Conservation (phyloP, 2,329 filamentous ascomycete species). For the Tolypocladium pustulatum region DNA sequence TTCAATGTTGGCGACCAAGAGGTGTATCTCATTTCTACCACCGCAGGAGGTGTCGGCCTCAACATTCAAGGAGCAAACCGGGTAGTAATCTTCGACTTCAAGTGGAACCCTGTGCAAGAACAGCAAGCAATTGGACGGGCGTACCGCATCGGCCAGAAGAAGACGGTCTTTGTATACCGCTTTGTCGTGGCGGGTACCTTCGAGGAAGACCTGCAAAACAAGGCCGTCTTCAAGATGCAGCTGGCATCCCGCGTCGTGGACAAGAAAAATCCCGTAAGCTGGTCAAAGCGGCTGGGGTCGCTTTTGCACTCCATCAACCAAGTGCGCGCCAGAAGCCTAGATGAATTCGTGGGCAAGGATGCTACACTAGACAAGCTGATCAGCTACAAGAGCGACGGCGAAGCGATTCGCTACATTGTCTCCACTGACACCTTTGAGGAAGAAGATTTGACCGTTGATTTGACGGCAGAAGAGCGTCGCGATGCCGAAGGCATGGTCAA, state of each 20-base stretch:
- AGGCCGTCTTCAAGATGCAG: constrained; percentile 72
- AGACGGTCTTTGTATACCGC: constrained; percentile 75
- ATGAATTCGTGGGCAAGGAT: constrained; percentile 51
- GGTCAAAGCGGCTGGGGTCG: constrained; percentile 43
- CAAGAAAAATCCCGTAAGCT: constrained; percentile 64
- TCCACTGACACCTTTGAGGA: constrained; percentile 64
- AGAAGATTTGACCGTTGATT: constrained; percentile 44
- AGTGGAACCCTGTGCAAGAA: constrained; percentile 71
- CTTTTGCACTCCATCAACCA: constrained; percentile 50
- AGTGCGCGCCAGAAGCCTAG: constrained; percentile 39
- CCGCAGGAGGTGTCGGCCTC: constrained; percentile 69
- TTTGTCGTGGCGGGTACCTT: constrained; percentile 70
- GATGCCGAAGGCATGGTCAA: constrained; percentile 36
- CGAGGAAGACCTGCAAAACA: constrained; percentile 64
- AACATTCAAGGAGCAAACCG: constrained; percentile 80
- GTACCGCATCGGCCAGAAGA: constrained; percentile 75
- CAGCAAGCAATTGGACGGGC: constrained; percentile 80
- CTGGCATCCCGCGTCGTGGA: constrained; percentile 74
- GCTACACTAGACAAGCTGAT: constrained; percentile 42
- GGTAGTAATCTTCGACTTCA: constrained; percentile 76
- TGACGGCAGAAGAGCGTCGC: constrained; percentile 50
- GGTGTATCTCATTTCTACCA: constrained; percentile 74
- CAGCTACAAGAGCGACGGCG: constrained; percentile 18
- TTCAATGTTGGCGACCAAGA: constrained; percentile 53
- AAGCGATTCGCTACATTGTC: constrained; percentile 44